phyloP scores from a whole-genome alignment of 2,329 filamentous ascomycete genomes.

The Penicillium frequentans region DNA sequence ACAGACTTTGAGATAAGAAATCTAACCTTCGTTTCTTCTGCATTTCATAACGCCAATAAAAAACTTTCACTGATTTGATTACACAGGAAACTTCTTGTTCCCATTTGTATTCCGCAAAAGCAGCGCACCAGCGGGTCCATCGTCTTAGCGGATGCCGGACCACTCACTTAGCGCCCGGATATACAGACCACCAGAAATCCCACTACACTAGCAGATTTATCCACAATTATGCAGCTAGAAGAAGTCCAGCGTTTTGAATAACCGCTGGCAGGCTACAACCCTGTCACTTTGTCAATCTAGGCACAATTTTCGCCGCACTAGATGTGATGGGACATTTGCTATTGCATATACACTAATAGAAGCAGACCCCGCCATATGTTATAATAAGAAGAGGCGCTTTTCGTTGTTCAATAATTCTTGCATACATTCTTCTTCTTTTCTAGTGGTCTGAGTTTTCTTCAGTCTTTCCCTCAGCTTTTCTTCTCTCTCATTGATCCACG shows the following conservation, averaged over 20 bases:
- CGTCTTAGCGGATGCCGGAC: background rate
- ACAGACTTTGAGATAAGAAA: too few relatives aligned
- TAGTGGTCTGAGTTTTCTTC: background rate
- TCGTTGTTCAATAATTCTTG: background rate
- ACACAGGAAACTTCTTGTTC: too few relatives aligned
- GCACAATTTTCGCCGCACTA: background rate
- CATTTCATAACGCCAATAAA: too few relatives aligned
- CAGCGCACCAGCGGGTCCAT: too few relatives aligned
- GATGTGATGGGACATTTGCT: background rate
- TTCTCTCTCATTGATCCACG: background rate
- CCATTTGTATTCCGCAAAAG: too few relatives aligned
- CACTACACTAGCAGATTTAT: background rate
- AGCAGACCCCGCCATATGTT: background rate
- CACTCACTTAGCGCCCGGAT: constrained; percentile 1
- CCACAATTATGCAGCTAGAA: constrained; percentile 2
- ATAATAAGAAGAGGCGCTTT: background rate
- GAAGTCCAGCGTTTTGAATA: constrained; percentile 5
- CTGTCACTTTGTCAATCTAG: background rate
- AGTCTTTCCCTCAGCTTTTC: background rate
- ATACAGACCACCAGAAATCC: background rate
- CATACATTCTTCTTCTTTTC: background rate
- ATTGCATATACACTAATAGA: background rate
- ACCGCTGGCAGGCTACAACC: background rate
- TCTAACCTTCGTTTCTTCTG: too few relatives aligned
- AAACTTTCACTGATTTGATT: too few relatives aligned